These are phyloP conservation scores for Rhinocladiella similis DNA, from an alignment of 2,329 filamentous ascomycete genomes.

Conservation along the genomic window DNA sequence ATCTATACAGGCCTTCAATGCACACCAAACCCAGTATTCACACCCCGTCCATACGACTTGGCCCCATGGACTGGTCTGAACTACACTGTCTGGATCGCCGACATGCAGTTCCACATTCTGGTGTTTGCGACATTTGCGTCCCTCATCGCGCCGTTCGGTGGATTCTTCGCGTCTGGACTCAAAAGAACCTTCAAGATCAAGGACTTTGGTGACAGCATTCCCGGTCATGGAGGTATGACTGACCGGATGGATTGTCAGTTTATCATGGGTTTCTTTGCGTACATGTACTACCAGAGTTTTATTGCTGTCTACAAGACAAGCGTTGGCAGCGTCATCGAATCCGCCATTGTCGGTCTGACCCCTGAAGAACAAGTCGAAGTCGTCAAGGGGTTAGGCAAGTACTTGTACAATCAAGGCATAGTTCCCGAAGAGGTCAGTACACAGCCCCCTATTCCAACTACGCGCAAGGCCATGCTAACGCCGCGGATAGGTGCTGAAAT, in stretches of 20 bases:
- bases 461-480: conserved; percentile 11
- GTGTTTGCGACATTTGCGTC: conserved; percentile 91
- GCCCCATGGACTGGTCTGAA: conserved; percentile 71
- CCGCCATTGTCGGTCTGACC: conserved; percentile 83
- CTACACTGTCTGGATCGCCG: conserved; percentile 73
- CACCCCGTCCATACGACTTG: conserved; percentile 71
- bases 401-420: conserved; percentile 63
- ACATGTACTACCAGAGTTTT: conserved; percentile 98
- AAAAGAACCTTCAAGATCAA: conserved; percentile 99
- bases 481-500: conserved; percentile 16
- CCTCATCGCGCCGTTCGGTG: conserved; percentile 93
- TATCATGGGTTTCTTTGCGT: conserved; percentile 98
- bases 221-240: conserved; percentile 95
- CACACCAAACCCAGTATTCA: conserved; percentile 87
- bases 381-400: conserved; percentile 61
- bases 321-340: conserved; percentile 85
- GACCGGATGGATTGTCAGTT: conserved; percentile 99
- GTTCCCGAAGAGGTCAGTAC: conserved; percentile 53
- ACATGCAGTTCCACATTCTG: conserved; percentile 92
- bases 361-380: conserved; percentile 87
- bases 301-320: conserved; percentile 84
- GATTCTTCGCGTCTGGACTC: conserved; percentile 95
- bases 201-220: conserved; percentile 98
- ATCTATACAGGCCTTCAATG: conserved; percentile 88
- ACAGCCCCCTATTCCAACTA: conserved; percentile 14